Evolutionary conservation across 83 land plant genomes (phyloP).

Genomic region (Isoetes engelmannii): DNA sequence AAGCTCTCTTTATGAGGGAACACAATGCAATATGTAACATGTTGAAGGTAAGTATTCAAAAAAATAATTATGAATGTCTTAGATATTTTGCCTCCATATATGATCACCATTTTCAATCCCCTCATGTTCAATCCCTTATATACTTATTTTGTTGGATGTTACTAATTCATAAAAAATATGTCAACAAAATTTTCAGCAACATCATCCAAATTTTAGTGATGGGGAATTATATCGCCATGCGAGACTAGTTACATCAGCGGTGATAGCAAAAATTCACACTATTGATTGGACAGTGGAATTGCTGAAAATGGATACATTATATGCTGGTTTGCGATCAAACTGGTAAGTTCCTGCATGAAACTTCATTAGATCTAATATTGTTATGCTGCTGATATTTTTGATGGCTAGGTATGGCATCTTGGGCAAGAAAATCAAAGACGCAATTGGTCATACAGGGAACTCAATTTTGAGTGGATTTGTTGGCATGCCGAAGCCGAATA

Average conservation of each 20-base stretch:
- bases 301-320: conserved; percentile 45
- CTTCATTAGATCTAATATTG: no score
- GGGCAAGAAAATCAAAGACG: conserved; percentile 55
- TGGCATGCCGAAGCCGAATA: conserved; percentile 38
- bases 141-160: no score
- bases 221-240: conserved; percentile 41
- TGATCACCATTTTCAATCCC: no score
- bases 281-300: conserved; percentile 75
- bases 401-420: conserved; percentile 72
- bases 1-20: conserved; percentile 53
- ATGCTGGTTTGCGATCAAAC: conserved; percentile 40
- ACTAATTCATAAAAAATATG: no score
- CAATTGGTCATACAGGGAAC: conserved; percentile 38
- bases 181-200: conserved; percentile 30
- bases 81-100: no score
- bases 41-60: conserved; percentile 39
- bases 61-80: no score
- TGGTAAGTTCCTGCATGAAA: no score
- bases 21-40: conserved; percentile 58
- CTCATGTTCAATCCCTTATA: no score
- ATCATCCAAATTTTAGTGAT: conserved; percentile 31
- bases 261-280: conserved; percentile 60
- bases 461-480: conserved; percentile 48
- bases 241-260: conserved; percentile 45
- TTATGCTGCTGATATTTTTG: no score